Evolutionary conservation across 257 asterid genomes (phyloP).

Genomic region (Mentha longifolia): DNA sequence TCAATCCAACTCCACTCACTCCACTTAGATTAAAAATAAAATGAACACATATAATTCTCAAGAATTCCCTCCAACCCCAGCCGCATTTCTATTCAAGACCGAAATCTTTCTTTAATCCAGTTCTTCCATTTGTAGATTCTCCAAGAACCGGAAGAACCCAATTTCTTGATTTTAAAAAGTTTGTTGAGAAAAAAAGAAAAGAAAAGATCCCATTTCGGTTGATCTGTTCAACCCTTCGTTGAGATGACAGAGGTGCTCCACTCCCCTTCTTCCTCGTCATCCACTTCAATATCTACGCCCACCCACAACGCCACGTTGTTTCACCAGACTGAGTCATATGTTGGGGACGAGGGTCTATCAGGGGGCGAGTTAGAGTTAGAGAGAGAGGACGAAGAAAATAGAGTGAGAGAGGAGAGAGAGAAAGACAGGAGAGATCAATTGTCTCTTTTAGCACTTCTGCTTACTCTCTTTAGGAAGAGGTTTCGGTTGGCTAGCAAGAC

Average conservation of each 20-base stretch:
- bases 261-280: constrained; percentile 80
- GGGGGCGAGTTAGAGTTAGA: constrained; percentile 39
- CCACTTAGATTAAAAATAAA: constrained; percentile 22
- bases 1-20: constrained; percentile 55
- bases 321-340: constrained; percentile 53
- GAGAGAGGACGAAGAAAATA: constrained; percentile 47
- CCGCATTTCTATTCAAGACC: constrained; percentile 26
- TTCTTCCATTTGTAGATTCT: constrained; percentile 35
- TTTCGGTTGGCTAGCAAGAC: constrained; percentile 80
- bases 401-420: constrained; percentile 62
- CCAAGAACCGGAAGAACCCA: constrained; percentile 22
- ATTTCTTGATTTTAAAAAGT: constrained; percentile 40
- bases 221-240: constrained; percentile 46
- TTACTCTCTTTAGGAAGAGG: constrained; percentile 83
- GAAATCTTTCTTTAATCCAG: constrained; percentile 30
- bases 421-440: constrained; percentile 72
- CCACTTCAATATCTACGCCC: constrained; percentile 80
- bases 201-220: constrained; percentile 36
- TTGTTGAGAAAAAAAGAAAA: background rate
- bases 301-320: constrained; percentile 71
- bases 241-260: constrained; percentile 95
- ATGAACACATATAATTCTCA: background rate
- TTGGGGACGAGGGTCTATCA: constrained; percentile 39
- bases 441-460: constrained; percentile 79
- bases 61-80: constrained; percentile 42